Base-by-base conservation (phyloP, 495 filamentous ascomycete genomes). In the Durotheca rogersii region DNA sequence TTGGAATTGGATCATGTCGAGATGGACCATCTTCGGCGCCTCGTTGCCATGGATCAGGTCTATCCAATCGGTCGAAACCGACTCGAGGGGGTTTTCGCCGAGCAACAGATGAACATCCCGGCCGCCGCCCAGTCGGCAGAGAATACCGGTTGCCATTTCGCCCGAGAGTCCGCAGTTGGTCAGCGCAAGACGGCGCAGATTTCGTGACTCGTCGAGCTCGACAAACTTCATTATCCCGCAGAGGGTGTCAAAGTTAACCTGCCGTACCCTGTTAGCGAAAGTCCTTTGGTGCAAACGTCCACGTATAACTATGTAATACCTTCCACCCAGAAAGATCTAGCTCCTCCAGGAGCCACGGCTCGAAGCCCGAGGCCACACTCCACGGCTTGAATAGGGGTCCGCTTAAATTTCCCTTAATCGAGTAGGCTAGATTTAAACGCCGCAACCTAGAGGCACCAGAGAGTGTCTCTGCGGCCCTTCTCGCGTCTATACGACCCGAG, bases 1-100 rank as follows among this genome's bases (percentile, higher is more conserved):
- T 45, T 84, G 76, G 63, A 76, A 95, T 60, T 96, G 90, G 17
- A 96, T 80, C 81, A 92, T 87, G 47, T 86, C 78, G 76, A 98
- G 84, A 15, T 82, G 84, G 16, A 98, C 62, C 50, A 81, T 82
- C 14, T 82, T 76, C 3, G 92, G 90, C 0, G 87, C 82, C 34
- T 80, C 73, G 47, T 96, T 86, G 15, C 84, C 84, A 25, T 82
- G 75, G 29, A 85, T 82, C 20, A 98, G 75, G 46, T 82, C 66
- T 17, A 82, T 79, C 35, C 88, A 87, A 32, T 84, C 78, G 58
- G 79, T 79, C n/a, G 61, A 64, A 19, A 51, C 57, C 10, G 20
- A 31, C 54, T 90, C 86, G 18, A 96, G 78, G 6, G 82, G 80
- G 66, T 96, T 98, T 40, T 87, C 84, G 57, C 82, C 94, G 44